Evolutionary conservation across 352 stramenopile genomes (phyloP), one percentile per base, ranked within the genome.

Genomic region (Pythium phragmitis): DNA sequence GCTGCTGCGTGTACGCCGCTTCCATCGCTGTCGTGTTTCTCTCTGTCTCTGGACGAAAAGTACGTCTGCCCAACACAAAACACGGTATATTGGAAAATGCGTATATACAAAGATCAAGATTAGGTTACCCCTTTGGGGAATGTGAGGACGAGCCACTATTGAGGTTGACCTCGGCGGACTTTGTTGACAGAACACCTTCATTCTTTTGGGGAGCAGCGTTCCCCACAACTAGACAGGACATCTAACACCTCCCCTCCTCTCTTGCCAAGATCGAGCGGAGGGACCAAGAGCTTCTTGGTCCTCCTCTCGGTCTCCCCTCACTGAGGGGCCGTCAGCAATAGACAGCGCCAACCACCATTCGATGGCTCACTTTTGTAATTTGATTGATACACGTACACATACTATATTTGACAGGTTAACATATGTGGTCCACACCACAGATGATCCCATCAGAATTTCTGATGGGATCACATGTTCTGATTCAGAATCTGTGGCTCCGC

Each of bases 401-500:
- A 21, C 21, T 21, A 21, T 21, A 21, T 46, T 46, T n/a, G 16
- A n/a, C 9, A 46, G 39, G 39, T 8, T 17, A 8, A 14, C 2
- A 3, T 19, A 2, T 57, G 60, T 68, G 46, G 60, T 52, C 57
- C 57, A 65, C 57, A 57, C 21, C 34, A 51, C 2, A 12, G 6
- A 13, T 2, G 46, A 28, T 16, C 57, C 56, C 34, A 39, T 39
- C 34, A 39, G 34, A 30, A 30, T 30, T 30, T 30, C 26, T 30
- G 26, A 30, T 30, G 26, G 26, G 26, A 30, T 30, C 26, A 30
- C 26, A 5, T 30, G 2, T 30, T 30, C 26, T 30, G 26, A 30
- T 30, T 30, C 26, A 5, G 26, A 39, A 19, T n/a, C 30, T 42
- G 46, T 37, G 21, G 47, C 48, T 23, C n/a, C 12, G 12, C 9